Percentiles rank a stretch among this genome's conserved stretches.
These are phyloP conservation scores for Globisporangium abappressorium DNA, from an alignment of 352 stramenopile genomes.

Conservation along the genomic window DNA sequence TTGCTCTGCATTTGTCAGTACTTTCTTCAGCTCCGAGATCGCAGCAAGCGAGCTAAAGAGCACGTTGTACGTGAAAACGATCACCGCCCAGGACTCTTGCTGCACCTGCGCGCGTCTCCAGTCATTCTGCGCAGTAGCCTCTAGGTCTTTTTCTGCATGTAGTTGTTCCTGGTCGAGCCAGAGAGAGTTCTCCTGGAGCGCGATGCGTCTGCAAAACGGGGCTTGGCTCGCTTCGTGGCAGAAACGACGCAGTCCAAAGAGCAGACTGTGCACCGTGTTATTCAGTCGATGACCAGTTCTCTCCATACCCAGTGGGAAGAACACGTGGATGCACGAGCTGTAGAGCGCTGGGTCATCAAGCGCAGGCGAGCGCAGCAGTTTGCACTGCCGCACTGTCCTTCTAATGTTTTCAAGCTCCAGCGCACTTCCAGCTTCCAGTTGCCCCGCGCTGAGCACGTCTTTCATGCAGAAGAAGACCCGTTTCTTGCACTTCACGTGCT, in stretches of 20 bases:
- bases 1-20: conserved; percentile 13
- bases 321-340: conserved; percentile 28
- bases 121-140: background rate
- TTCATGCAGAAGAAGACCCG: conserved; percentile 27
- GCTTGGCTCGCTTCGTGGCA: conserved; percentile 19
- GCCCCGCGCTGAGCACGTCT: conserved; percentile 18
- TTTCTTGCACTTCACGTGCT: conserved; percentile 32
- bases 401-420: conserved; percentile 15
- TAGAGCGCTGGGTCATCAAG: conserved; percentile 21
- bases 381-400: conserved; percentile 13
- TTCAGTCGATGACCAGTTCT: background rate
- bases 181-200: conserved; percentile 27
- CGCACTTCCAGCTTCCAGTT: conserved; percentile 24
- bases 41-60: conserved; percentile 28
- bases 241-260: conserved; percentile 29
- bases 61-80: conserved; percentile 31
- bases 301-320: conserved; percentile 21
- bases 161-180: conserved; percentile 26
- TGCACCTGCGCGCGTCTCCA: conserved; percentile 4
- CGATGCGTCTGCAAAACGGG: conserved; percentile 25
- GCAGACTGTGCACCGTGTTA: conserved; percentile 24
- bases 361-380: conserved; percentile 20
- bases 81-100: conserved; percentile 23
- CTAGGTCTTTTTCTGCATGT: background rate
- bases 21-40: conserved; percentile 20